Evolutionary conservation across 2,329 filamentous ascomycete species (phyloP).

Genomic region (Didymella sp.): DNA sequence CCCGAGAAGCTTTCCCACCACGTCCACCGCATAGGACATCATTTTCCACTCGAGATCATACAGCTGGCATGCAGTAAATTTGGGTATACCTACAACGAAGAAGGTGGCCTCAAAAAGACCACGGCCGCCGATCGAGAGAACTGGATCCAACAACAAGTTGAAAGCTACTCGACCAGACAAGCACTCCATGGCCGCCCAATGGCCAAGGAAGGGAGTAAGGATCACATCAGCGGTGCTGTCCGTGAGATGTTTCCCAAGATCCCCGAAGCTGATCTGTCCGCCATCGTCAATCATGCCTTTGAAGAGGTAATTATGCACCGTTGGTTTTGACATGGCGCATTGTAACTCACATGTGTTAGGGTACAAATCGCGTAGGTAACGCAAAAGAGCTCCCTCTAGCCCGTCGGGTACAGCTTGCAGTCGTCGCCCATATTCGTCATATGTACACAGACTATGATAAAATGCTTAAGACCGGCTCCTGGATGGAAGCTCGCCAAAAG

Average conservation of each 20-base stretch:
- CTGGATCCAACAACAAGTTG: constrained; percentile 47
- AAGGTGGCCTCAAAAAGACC: constrained; percentile 31
- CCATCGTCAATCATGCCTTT: constrained; percentile 67
- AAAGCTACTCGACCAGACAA: constrained; percentile 42
- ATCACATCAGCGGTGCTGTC: constrained; percentile 65
- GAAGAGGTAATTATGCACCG: constrained; percentile 55
- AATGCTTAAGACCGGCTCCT: constrained; percentile 60
- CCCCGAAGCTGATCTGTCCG: constrained; percentile 62
- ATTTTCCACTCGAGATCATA: constrained; percentile 67
- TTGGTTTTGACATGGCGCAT: background rate
- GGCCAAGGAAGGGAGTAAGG: constrained; percentile 56
- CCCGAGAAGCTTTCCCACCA: constrained; percentile 65
- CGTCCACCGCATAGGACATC: constrained; percentile 67
- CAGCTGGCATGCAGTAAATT: constrained; percentile 63
- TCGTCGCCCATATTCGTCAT: constrained; percentile 68
- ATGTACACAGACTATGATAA: constrained; percentile 68
- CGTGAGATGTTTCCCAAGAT: constrained; percentile 69
- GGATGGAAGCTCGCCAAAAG: constrained; percentile 61
- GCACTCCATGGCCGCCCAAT: constrained; percentile 34
- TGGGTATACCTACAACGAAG: constrained; percentile 39
- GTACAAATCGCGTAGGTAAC: constrained; percentile 64
- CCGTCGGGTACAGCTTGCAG: constrained; percentile 66
- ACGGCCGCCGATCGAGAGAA: constrained; percentile 31
- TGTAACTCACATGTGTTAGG: constrained; percentile 47
- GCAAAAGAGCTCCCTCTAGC: constrained; percentile 61